Evolutionary conservation across 2,329 filamentous ascomycete species (phyloP), one percentile per base, ranked within the genome.

Genomic region (Microascus cirrosus): DNA sequence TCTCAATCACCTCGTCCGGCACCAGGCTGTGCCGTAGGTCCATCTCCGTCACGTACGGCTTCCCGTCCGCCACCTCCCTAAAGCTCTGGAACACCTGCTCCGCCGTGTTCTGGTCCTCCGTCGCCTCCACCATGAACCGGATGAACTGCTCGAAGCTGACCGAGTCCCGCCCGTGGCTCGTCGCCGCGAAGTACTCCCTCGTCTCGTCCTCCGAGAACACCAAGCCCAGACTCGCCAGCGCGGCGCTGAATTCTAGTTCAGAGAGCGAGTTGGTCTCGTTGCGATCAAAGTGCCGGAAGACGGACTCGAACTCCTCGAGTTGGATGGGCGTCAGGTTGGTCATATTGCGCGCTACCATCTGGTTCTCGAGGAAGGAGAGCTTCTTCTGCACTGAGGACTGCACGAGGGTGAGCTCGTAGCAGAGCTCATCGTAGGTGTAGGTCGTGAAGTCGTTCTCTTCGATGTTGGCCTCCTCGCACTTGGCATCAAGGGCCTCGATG

Each of bases 381-480:
- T 99, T 99, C 78, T 97, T 99, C 62, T 91, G 87, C 32, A 97
- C 93, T 12, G 89, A 94, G 34, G 89, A 87, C 69, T 91, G 92
- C 59, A 97, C 94, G 34, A 99, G 80, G 18, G 90, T 86, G 59
- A 97, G 80, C 73, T 99, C 94, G 73, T 99, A 99, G 60, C 85
- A 85, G 50, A 99, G 80, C 73, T 99, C 94, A 68, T 99, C 94
- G 70, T 97, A 94, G 11, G 93, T 96, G 73, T 97, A 97, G 10
- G 93, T 97, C n/a, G 94, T 99, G 71, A 94, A 97, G 75, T 99
- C 94, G 71, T 99, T 99, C 68, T 99, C 94, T 72, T 99, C 94
- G 62, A 99, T 96, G 70, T 99, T 97, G 61, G 94, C 94, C 75
- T 97, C 93, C 60, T 86, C 82, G 69, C 94, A 99, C 73, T 96